These are phyloP conservation scores for Gonium pectorale DNA, from an alignment of 139 green algal species.

Conservation along the genomic window DNA sequence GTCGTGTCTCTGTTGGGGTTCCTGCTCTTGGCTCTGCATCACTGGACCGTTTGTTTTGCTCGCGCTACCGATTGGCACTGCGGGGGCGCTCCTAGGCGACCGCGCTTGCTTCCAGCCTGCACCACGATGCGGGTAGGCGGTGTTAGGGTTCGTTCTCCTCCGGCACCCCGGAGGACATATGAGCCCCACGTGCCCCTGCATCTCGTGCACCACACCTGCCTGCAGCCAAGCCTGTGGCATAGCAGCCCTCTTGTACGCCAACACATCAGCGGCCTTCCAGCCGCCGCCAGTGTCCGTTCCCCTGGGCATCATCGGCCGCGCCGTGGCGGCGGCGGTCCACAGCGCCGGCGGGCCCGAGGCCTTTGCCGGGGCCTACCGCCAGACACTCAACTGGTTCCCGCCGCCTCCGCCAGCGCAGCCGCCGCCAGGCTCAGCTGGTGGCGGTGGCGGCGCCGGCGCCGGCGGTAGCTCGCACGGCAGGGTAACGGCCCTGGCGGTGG, in stretches of 20 bases:
- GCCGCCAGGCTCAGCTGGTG: not conserved
- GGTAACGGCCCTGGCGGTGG: not conserved
- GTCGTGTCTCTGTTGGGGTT: too few relatives aligned
- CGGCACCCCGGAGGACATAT: too few relatives aligned
- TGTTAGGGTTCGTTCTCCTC: too few relatives aligned
- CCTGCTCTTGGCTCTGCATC: too few relatives aligned
- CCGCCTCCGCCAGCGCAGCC: not conserved
- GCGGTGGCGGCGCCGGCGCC: not conserved
- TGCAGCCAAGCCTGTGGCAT: not conserved
- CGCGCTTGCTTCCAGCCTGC: too few relatives aligned
- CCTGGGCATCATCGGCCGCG: not conserved
- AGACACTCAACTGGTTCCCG: slow-evolving; percentile 1
- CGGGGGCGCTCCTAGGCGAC: too few relatives aligned
- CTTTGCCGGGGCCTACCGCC: not conserved
- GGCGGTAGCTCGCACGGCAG: too few relatives aligned
- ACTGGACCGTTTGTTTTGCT: too few relatives aligned
- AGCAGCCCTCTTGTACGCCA: not conserved
- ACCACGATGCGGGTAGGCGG: too few relatives aligned
- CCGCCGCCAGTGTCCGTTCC: not conserved
- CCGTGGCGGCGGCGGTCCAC: not conserved
- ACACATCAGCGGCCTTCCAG: not conserved
- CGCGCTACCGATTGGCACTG: too few relatives aligned
- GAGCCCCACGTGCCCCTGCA: too few relatives aligned
- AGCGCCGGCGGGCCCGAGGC: not conserved
- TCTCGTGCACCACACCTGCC: too few relatives aligned